Evolutionary conservation across 2,329 filamentous ascomycete species (phyloP).

Genomic region (Trichoderma sp.): DNA sequence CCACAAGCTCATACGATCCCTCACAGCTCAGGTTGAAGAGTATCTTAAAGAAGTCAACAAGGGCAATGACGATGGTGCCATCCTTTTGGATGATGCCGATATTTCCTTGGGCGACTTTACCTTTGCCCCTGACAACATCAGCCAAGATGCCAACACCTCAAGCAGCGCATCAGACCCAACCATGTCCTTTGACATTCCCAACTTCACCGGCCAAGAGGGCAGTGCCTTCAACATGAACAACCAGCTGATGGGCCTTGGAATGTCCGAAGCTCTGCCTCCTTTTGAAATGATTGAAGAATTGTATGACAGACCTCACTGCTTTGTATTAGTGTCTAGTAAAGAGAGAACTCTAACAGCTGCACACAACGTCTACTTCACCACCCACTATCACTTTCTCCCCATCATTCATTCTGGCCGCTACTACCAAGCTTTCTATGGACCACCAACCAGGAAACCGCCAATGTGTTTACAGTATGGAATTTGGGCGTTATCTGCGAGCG

Average conservation of each 20-base stretch:
- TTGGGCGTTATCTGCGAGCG: slow-evolving; percentile 76
- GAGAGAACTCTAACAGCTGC: slow-evolving; percentile 17
- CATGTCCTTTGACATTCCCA: slow-evolving; percentile 25
- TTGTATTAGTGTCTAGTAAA: not conserved
- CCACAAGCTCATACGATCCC: not conserved
- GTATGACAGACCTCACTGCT: slow-evolving; percentile 50
- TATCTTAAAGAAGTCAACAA: slow-evolving; percentile 68
- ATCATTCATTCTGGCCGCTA: slow-evolving; percentile 79
- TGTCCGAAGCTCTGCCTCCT: slow-evolving; percentile 79
- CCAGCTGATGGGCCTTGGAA: slow-evolving; percentile 71
- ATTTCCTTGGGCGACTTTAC: slow-evolving; percentile 20
- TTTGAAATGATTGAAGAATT: slow-evolving; percentile 80
- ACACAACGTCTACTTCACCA: slow-evolving; percentile 77
- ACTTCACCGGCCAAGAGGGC: slow-evolving; percentile 20
- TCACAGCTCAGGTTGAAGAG: slow-evolving; percentile 75
- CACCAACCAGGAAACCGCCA: slow-evolving; percentile 75
- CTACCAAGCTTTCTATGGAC: slow-evolving; percentile 69
- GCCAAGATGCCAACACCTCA: slow-evolving; percentile 20
- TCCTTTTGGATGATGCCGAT: slow-evolving; percentile 16
- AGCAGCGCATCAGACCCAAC: slow-evolving; percentile 19
- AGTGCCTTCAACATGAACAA: slow-evolving; percentile 17
- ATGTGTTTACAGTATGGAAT: slow-evolving; percentile 83
- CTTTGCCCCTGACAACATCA: slow-evolving; percentile 23
- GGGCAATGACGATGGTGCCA: slow-evolving; percentile 23
- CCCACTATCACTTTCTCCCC: slow-evolving; percentile 70